Conservation (phyloP, 495 filamentous ascomycete genomes). For the Neurospora sp. region DNA sequence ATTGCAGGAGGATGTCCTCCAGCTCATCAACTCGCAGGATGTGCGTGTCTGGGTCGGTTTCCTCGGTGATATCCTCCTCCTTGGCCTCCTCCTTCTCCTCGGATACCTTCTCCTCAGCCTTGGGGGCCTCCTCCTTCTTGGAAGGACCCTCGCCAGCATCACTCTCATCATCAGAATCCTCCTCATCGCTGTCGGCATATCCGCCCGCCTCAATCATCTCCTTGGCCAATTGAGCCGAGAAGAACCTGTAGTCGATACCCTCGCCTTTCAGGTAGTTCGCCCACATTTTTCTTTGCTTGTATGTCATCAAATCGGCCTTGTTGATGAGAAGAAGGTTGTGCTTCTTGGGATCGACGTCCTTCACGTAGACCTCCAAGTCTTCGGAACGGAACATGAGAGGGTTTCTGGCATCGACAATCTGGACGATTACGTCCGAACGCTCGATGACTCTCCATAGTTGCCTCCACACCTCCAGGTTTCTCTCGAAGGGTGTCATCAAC, state of each 20-base stretch:
- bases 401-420: constrained; percentile 97
- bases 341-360: constrained; percentile 81
- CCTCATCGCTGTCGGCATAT: constrained; percentile 34
- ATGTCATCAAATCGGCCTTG: constrained; percentile 99
- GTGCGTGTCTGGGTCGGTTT: constrained; percentile 52
- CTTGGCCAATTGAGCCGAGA: constrained; percentile 87
- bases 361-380: constrained; percentile 88
- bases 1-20: constrained; percentile 74
- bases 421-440: constrained; percentile 87
- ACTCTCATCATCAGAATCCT: constrained; percentile 11
- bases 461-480: constrained; percentile 96
- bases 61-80: constrained; percentile 17
- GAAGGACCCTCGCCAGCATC: constrained; percentile 25
- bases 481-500: constrained; percentile 96
- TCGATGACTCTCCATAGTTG: constrained; percentile 99
- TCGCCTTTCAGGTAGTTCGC: constrained; percentile 76
- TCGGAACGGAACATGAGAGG: constrained; percentile 89
- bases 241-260: constrained; percentile 83
- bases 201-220: constrained; percentile 65
- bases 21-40: constrained; percentile 90
- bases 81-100: constrained; percentile 30
- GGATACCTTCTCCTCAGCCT: constrained; percentile 31
- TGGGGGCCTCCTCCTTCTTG: constrained; percentile 10
- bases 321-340: constrained; percentile 90
- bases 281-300: constrained; percentile 75